These are phyloP conservation scores for Hanseniaspora pseudoguilliermondii DNA, from an alignment of 805 yeast species.

Conservation along the genomic window DNA sequence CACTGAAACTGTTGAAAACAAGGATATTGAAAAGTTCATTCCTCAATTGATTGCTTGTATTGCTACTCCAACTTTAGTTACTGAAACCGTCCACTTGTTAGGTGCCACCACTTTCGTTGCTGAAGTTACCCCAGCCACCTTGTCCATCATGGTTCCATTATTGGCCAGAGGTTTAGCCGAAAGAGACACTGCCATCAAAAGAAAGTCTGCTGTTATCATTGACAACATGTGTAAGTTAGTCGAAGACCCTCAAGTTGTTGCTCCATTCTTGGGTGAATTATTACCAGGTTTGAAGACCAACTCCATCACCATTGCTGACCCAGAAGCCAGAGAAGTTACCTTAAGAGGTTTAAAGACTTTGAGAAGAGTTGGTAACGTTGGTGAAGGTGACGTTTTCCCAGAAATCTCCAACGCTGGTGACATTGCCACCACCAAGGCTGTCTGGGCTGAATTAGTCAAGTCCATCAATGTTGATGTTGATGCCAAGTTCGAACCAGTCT, in stretches of 20 bases:
- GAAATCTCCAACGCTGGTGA: constrained; percentile 99
- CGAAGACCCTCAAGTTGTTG: constrained; percentile 99
- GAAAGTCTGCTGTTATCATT: constrained; percentile 98
- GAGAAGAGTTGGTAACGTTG: constrained; percentile 97
- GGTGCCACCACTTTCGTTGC: constrained; percentile 99
- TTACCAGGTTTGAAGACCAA: constrained; percentile 93
- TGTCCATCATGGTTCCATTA: constrained; percentile 98
- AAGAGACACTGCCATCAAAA: constrained; percentile 98
- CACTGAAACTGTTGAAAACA: constrained; percentile 96
- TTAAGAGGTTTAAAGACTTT: constrained; percentile 92
- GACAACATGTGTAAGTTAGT: constrained; percentile 99
- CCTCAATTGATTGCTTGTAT: constrained; percentile 95
- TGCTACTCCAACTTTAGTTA: constrained; percentile 91
- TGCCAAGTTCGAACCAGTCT: constrained; percentile 65
- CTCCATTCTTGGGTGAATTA: constrained; percentile 92
- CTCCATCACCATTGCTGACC: constrained; percentile 96
- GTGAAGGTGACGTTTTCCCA: constrained; percentile 80
- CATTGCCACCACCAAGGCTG: constrained; percentile 69
- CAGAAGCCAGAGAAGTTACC: constrained; percentile 99
- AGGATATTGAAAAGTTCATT: constrained; percentile 98
- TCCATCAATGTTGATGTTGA: constrained; percentile 49
- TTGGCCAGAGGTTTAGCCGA: constrained; percentile 98
- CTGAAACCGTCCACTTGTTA: constrained; percentile 95
- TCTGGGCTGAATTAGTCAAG: constrained; percentile 60
- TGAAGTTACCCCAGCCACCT: constrained; percentile 98